Base-by-base conservation (phyloP, 2,329 filamentous ascomycete species). In the Sporothrix globosa region DNA sequence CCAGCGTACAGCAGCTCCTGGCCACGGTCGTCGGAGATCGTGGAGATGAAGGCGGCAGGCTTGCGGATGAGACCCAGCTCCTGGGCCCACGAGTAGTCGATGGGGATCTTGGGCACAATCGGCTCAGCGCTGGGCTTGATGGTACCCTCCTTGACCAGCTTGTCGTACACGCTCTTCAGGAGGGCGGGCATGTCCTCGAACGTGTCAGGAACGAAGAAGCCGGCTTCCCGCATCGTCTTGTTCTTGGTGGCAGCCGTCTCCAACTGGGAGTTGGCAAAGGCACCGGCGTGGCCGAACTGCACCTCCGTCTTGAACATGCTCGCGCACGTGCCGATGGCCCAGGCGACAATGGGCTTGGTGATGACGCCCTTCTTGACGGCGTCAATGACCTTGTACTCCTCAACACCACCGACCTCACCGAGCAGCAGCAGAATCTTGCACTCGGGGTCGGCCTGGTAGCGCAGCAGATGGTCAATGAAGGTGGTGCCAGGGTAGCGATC, bases 261-360 rank as follows among this genome's bases (percentile, higher is more conserved):
- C 77, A 99, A 93, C 84, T 97, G 92, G 71, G 96, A 99, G 90
- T 99, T 99, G 87, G 96, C 96, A 76, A 97, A 97, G 69, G 96
- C 93, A 84, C 96, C 96, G 78, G 96, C 96, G 86, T 99, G 96
- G 79, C 96, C 96, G 84, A 99, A 99, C 83, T 99, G 96, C 60
- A 99, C 96, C 86, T 99, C 96, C 53, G 96, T 99, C 91, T 97
- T 98, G 87, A 99, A 97, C 93, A 99, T 96, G 88, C 92, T 95
- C 74, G 96, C 96, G 83, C 96, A 97, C 77, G 96, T 99, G 86
- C 96, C 96, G 79, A 99, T 99, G 76, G 96, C 96, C 96, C 96
- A 99, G 56, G 96, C 96, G 73, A 99, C 94, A 79, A 99, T 96
- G 78, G 96, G 96, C 90, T 99, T 99, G 81, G 91, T 99, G 82